Evolutionary conservation across 108 stramenopile species (phyloP).

Genomic region (Stephanodiscus triporus): DNA sequence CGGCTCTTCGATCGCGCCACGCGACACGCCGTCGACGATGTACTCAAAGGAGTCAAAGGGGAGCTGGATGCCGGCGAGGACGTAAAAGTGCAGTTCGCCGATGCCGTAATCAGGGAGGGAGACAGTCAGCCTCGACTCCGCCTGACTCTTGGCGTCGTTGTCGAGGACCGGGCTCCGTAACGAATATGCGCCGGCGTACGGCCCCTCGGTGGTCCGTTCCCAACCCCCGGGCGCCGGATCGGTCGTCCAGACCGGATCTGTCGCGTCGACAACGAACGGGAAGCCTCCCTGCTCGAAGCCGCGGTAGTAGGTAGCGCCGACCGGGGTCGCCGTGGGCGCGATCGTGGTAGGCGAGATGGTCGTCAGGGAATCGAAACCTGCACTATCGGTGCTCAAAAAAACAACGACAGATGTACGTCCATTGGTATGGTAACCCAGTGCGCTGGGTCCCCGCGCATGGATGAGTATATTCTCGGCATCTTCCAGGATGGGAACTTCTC

Average conservation of each 20-base stretch:
- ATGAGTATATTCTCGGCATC: constrained; percentile 24
- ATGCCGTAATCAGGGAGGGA: constrained; percentile 3
- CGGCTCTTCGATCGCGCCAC: neutral
- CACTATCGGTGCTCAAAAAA: too few relatives aligned
- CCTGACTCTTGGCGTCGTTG: constrained; percentile 2
- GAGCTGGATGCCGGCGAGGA: neutral
- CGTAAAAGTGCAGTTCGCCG: constrained; percentile 3
- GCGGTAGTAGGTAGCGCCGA: neutral
- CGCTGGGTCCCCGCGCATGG: too few relatives aligned
- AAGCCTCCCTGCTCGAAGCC: constrained; percentile 8
- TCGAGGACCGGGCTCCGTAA: constrained; percentile 5
- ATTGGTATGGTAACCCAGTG: too few relatives aligned
- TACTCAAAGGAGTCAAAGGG: neutral
- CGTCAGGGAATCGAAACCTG: too few relatives aligned
- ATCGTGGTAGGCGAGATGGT: neutral
- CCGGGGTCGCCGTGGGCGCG: constrained; percentile 1
- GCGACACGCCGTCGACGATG: constrained; percentile 1
- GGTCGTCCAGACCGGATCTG: constrained; percentile 5
- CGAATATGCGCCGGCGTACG: neutral
- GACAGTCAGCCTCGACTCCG: neutral
- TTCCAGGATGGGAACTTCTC: constrained; percentile 48
- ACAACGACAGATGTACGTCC: too few relatives aligned
- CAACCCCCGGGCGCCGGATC: neutral
- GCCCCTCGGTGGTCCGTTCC: neutral
- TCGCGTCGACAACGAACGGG: constrained; percentile 3